phyloP scores from a whole-genome alignment of 2,329 filamentous ascomycete species.

The Talaromyces sp. region DNA sequence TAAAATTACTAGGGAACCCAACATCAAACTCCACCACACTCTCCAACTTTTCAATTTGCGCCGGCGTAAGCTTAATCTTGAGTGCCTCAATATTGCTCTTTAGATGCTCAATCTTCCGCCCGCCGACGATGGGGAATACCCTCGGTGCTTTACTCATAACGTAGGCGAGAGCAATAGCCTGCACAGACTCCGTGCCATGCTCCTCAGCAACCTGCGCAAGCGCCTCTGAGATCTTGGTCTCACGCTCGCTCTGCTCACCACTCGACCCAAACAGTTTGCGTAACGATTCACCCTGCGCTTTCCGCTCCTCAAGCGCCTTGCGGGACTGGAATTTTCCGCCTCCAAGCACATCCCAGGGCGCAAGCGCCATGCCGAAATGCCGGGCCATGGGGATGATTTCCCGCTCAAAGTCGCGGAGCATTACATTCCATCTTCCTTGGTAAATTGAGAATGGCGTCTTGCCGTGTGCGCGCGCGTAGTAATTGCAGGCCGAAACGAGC shows the following conservation, averaged over 20 bases:
- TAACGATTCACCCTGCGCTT: slow-evolving; percentile 45
- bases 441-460: slow-evolving; percentile 44
- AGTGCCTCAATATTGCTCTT: slow-evolving; percentile 69
- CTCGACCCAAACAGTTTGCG: slow-evolving; percentile 28
- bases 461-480: slow-evolving; percentile 40
- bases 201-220: slow-evolving; percentile 60
- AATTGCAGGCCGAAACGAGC: slow-evolving; percentile 42
- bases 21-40: slow-evolving; percentile 60
- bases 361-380: slow-evolving; percentile 48
- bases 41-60: slow-evolving; percentile 68
- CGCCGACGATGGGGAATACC: slow-evolving; percentile 72
- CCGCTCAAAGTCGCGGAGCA: slow-evolving; percentile 42
- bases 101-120: slow-evolving; percentile 67
- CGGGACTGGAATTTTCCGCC: slow-evolving; percentile 52
- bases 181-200: slow-evolving; percentile 56
- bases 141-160: slow-evolving; percentile 70
- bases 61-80: slow-evolving; percentile 55
- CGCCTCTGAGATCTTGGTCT: slow-evolving; percentile 36
- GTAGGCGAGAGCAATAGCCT: slow-evolving; percentile 68
- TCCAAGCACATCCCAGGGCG: slow-evolving; percentile 61
- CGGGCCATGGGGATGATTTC: slow-evolving; percentile 45
- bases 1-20: slow-evolving; percentile 66
- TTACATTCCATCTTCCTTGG: slow-evolving; percentile 42
- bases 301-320: slow-evolving; percentile 48
- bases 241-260: slow-evolving; percentile 15